Conservation (phyloP, 768 basidiomycete genomes). For the Mycena filopes region DNA sequence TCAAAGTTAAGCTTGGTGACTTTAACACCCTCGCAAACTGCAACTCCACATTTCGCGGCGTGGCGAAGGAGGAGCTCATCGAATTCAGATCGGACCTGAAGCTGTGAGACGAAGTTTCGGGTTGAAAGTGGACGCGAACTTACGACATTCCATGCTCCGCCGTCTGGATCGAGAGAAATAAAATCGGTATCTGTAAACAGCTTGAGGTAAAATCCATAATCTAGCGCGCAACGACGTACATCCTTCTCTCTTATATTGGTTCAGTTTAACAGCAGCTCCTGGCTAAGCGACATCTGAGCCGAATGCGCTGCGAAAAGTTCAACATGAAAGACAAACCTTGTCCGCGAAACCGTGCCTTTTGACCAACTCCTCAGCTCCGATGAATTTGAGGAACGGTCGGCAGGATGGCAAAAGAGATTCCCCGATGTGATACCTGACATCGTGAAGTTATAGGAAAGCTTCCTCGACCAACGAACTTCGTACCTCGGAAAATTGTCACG, state of each 20-base stretch:
- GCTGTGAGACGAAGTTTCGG: neutral
- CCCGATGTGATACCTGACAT: constrained; percentile 56
- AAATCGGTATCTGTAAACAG: constrained; percentile 65
- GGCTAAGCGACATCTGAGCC: constrained; percentile 48
- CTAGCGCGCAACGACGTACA: constrained; percentile 50
- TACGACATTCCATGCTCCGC: constrained; percentile 71
- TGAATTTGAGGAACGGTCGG: constrained; percentile 60
- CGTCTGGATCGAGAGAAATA: constrained; percentile 56
- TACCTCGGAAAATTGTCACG: constrained; percentile 66
- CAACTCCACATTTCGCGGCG: constrained; percentile 32
- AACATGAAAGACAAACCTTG: too few relatives aligned
- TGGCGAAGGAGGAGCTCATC: constrained; percentile 38
- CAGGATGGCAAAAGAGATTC: constrained; percentile 47
- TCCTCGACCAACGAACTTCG: neutral
- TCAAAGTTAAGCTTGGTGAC: constrained; percentile 28
- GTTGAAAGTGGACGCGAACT: constrained; percentile 33
- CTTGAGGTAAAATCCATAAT: neutral
- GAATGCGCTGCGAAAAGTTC: neutral
- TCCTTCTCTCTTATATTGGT: constrained; percentile 63
- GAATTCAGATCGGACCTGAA: constrained; percentile 27
- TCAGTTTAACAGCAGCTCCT: constrained; percentile 70
- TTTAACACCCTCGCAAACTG: constrained; percentile 30
- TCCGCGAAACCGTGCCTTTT: constrained; percentile 52
- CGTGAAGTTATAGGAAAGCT: too few relatives aligned
- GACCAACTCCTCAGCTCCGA: constrained; percentile 56